A percentile compares a stretch with the other conserved stretches of the same genome.
Evolutionary conservation across 129 eudicot genomes (phyloP).

Genomic region (Helichrysum umbraculigerum): DNA sequence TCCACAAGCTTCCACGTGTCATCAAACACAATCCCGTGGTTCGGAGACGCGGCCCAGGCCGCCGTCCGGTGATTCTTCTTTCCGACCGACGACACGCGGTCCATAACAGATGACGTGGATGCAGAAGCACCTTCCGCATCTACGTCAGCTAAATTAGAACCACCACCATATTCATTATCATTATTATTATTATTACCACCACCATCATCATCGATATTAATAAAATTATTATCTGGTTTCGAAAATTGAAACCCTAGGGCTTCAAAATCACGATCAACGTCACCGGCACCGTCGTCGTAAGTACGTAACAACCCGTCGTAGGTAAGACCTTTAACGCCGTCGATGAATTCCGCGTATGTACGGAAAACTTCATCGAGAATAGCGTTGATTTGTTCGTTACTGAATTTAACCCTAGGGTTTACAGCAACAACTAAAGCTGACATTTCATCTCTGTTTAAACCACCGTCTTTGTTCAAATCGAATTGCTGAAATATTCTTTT

Average conservation of each 20-base stretch:
- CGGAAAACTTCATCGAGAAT: slow-evolving; percentile 93
- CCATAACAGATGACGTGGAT: slow-evolving; percentile 62
- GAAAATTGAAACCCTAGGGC: slow-evolving; percentile 66
- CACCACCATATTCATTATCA: slow-evolving; percentile 18
- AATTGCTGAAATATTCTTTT: slow-evolving; percentile 83
- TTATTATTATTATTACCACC: slow-evolving; percentile 17
- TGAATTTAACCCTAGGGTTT: slow-evolving; percentile 95
- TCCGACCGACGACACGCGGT: slow-evolving; percentile 41
- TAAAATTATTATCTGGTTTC: not conserved
- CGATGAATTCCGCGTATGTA: slow-evolving; percentile 81
- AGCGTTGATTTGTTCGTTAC: slow-evolving; percentile 85
- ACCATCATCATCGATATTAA: slow-evolving; percentile 13
- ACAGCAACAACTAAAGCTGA: slow-evolving; percentile 58
- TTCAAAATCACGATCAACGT: slow-evolving; percentile 94
- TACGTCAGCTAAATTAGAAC: slow-evolving; percentile 24
- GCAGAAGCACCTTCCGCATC: slow-evolving; percentile 56
- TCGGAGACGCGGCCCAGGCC: slow-evolving; percentile 90
- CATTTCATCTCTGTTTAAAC: slow-evolving; percentile 82
- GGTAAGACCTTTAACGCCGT: slow-evolving; percentile 73
- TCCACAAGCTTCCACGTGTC: slow-evolving; percentile 93
- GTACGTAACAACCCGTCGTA: slow-evolving; percentile 86
- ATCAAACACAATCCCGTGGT: slow-evolving; percentile 86
- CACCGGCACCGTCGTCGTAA: slow-evolving; percentile 98
- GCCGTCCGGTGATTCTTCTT: slow-evolving; percentile 69
- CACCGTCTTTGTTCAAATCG: slow-evolving; percentile 75